A percentile compares a stretch with the other conserved stretches of the same genome.
Evolutionary conservation across 1,139 yeast species (phyloP).

Genomic region (Suzukiozyma palmioleophila): DNA sequence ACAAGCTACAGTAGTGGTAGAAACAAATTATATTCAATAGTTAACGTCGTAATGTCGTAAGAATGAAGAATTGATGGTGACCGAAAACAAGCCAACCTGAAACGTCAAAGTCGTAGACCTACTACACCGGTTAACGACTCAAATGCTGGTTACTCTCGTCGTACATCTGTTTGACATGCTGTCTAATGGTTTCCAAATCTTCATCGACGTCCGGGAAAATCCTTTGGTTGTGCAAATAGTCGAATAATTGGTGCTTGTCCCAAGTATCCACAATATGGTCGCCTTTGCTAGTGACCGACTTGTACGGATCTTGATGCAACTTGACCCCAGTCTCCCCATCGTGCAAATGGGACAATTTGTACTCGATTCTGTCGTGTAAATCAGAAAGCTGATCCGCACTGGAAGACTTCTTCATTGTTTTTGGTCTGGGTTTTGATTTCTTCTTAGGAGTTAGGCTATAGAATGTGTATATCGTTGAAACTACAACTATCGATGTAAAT

Average conservation of each 20-base stretch:
- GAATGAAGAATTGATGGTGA: no score
- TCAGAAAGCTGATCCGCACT: slow-evolving; percentile 4
- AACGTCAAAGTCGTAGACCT: no score
- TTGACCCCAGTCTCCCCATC: slow-evolving; percentile 3
- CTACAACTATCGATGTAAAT: slow-evolving; percentile 29
- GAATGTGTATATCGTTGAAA: slow-evolving; percentile 31
- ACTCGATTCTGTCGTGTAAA: background rate
- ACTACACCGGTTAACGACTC: background rate
- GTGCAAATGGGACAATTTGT: slow-evolving; percentile 1
- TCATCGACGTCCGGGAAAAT: slow-evolving; percentile 18
- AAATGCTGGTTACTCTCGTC: background rate
- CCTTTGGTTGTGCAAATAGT: slow-evolving; percentile 14
- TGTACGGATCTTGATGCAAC: background rate
- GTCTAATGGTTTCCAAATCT: slow-evolving; percentile 13
- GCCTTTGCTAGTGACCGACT: background rate
- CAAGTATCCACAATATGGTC: slow-evolving; percentile 13
- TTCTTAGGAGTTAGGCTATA: slow-evolving; percentile 31
- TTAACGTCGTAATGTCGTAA: no score
- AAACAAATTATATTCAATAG: no score
- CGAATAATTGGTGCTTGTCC: slow-evolving; percentile 18
- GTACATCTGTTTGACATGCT: slow-evolving; percentile 12
- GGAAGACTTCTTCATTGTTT: background rate
- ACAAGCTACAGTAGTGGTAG: no score
- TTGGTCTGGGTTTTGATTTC: slow-evolving; percentile 11
- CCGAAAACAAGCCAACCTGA: no score